Evolutionary conservation across 2,329 filamentous ascomycete species (phyloP), one percentile per base, ranked within the genome.

Genomic region (Fusarium camptoceras): DNA sequence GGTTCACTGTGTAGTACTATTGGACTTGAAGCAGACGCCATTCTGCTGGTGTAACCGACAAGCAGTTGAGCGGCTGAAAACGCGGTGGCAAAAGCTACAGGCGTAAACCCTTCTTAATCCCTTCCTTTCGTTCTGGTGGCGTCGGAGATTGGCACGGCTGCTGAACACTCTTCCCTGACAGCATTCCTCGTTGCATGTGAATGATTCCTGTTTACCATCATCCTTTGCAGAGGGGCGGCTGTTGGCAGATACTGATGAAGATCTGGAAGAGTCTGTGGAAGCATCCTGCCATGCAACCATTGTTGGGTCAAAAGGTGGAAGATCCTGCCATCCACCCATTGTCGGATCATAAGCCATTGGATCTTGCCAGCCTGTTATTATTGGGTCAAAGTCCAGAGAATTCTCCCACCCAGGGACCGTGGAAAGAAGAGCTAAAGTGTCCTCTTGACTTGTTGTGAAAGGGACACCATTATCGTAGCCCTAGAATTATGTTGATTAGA

Each of bases 111-210:
- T 46, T 47, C 53, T 37, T 22, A 47, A 9, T 28, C 41, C 53
- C 14, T 55, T 55, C 18, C 22, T 46, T 28, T 55, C 53, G 41
- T 55, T 55, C 41, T 55, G 28, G 22, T 55, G 53, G 18, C 53
- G 53, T 37, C 53, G 53, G 37, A 55, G 53, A 25, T 55, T 55
- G 41, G 53, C 41, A 37, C 53, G 53, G 4, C 53, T 55, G 53
- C 53, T 55, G 28, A 55, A 55, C 5, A 41, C 27, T 47, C 53
- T 55, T 37, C 53, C 53, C 14, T 55, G 41, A 18, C 53, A 55
- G 28, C 53, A 55, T 55, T 55, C 53, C 6, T 55, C 53, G 12
- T 47, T 47, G 22, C 53, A 55, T 22, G 47, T 28, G 4, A 47
- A 55, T 22, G 39, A 55, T 47, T 55, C 53, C 4, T 34, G 18